Evolutionary conservation across 2,329 filamentous ascomycete genomes (phyloP), one percentile per base, ranked within the genome.

Genomic region (Mycocentrospora acerina): DNA sequence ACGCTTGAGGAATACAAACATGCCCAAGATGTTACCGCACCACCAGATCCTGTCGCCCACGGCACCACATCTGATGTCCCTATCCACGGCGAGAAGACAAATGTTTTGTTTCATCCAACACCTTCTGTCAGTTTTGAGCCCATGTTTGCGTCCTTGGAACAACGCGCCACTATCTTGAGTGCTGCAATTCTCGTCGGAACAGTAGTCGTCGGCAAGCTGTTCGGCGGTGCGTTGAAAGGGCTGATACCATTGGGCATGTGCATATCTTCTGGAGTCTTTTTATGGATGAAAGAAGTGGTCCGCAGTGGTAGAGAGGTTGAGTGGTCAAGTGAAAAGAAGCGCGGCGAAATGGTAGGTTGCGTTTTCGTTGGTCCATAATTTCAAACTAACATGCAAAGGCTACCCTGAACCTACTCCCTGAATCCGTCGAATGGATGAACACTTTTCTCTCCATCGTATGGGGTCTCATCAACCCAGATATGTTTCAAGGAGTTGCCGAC

Each of bases 11-110:
- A 95, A 48, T 96, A 97, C 67, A 87, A 86, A 48, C 63, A 85
- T 40, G 87, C 83, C 8, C 91, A 96, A 69, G 91, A 97, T 68
- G 76, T 95, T 40, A 95, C 89, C 0, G 88, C 91, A 1, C 91
- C 91, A 2, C 91, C 91, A 1, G 90, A 94, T 51, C 91, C 91
- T 0, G 75, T 95, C 14, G 83, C 84, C 12, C 78, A 84, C 40
- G 88, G 89, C 16, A 82, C 85, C 24, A 97, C 91, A 0, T 90
- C 88, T 17, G 93, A 97, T 67, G 90, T 97, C 1, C 93, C 93
- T 3, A 95, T 97, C 42, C 87, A 90, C 60, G 91, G 90, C 57
- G 91, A 97, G 64, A 96, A 93, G 77, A 97, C 93, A 3, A 96
- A 95, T 47, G 84, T 97, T 13, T 78, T 96, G 19, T 97, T 97